Evolutionary conservation across 805 yeast genomes (phyloP), one percentile per base, ranked within the genome.

Genomic region (Kuraishia molischiana): DNA sequence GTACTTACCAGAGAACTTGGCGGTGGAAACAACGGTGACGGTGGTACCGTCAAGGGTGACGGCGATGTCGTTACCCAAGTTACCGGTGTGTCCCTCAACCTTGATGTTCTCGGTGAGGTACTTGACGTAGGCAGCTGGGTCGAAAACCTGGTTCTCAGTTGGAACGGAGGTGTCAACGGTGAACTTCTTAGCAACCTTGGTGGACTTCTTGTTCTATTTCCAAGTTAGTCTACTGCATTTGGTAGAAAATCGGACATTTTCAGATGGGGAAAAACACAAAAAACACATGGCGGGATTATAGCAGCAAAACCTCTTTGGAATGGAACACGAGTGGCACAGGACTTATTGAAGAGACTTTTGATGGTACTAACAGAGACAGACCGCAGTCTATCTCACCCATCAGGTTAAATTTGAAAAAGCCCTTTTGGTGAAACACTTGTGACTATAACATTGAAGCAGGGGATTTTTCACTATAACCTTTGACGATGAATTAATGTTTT

Each of bases 1-100:
- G 95, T 92, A 92, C 77, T 94, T 90, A 75, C 98, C 99, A 56
- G 97, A 89, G 92, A 92, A 90, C 75, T 86, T 82, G 71, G 95
- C 71, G 71, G 82, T 79, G 53, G 97, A 74, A 65, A 87, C 85
- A 63, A 92, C 86, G 64, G 85, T 80, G 65, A 85, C 78, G 74
- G 82, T 80, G 77, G 79, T 72, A 64, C 89, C 94, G 64, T 86
- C 92, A 61, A 75, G 71, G 61, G 86, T 71, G 53, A 90, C 86
- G 50, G 89, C 74, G 77, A 92, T 79, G 64, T 81, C 84, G 66
- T 85, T 89, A 74, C 95, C 96, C 64, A 92, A 82, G 90, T 87
- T 85, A 71, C 97, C 96, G 60, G 85, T 75, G 63, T 82, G 79
- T 69, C 90, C 89, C 52, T 92, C 99, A 63, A 92, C 90, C 82